A percentile compares a stretch with the other conserved stretches of the same genome.
These are phyloP conservation scores for Agaricus blazei DNA, from an alignment of 768 basidiomycete genomes.

Conservation along the genomic window DNA sequence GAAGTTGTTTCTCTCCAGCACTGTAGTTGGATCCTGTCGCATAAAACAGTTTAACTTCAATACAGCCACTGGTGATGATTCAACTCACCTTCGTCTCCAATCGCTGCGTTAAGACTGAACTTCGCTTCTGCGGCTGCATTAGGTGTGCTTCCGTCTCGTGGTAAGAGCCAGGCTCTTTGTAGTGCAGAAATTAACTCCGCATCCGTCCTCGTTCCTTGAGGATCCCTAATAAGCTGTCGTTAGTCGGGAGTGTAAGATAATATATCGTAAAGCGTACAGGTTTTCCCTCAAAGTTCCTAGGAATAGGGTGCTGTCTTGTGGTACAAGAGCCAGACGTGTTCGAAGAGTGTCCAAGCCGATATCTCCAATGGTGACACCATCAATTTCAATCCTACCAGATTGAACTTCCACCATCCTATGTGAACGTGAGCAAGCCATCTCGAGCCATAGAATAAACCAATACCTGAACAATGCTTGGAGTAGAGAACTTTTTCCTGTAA, in stretches of 20 bases:
- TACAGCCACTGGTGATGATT: no score
- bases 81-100: slow-evolving; percentile 37
- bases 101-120: slow-evolving; percentile 56
- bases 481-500: slow-evolving; percentile 49
- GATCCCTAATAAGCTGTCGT: slow-evolving; percentile 7
- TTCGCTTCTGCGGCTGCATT: slow-evolving; percentile 54
- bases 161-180: slow-evolving; percentile 56
- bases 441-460: not conserved
- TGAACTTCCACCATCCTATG: slow-evolving; percentile 55
- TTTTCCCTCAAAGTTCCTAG: slow-evolving; percentile 43
- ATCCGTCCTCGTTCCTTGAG: slow-evolving; percentile 44
- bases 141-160: slow-evolving; percentile 33
- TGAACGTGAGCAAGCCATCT: not conserved
- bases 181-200: slow-evolving; percentile 59
- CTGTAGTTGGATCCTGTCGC: slow-evolving; percentile 46
- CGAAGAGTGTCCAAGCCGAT: slow-evolving; percentile 55
- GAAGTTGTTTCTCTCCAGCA: slow-evolving; percentile 51
- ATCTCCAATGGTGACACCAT: slow-evolving; percentile 45
- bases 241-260: slow-evolving; percentile 13
- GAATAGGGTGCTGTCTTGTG: slow-evolving; percentile 60
- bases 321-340: slow-evolving; percentile 56
- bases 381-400: slow-evolving; percentile 53
- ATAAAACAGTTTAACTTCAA: no score
- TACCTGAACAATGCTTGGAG: slow-evolving; percentile 52
- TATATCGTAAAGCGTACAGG: slow-evolving; percentile 20